Base-by-base conservation (phyloP, 2,329 filamentous ascomycete genomes). In the Epichloe aotearoae region DNA sequence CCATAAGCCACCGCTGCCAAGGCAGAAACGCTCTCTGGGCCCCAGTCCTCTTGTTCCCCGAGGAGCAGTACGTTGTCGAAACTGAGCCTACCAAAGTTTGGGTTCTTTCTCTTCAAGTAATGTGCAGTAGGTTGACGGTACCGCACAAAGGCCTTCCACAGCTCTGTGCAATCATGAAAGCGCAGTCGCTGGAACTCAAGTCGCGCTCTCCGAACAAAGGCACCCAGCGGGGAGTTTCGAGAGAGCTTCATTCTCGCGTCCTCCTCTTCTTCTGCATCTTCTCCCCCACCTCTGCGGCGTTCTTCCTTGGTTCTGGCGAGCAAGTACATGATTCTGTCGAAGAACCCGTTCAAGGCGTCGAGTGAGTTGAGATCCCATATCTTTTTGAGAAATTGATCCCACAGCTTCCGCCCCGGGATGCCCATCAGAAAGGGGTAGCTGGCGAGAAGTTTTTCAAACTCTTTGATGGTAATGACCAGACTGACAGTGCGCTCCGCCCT, bases 311-410 rank as follows among this genome's bases (percentile, higher is more conserved):
- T 75, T 61, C 79, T 83, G 50, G 73, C 73, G 46, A 93, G 66
- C 34, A 87, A 67, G 23, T 67, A 65, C 4, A 71, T 67, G 15
- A 85, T 73, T 20, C 70, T 70, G 33, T 77, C 75, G 61, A 95
- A 87, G 64, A 95, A 91, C 2, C 73, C 72, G 60, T 90, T 81
- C n/a, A 97, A 69, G 0, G 82, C 79, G 67, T 97, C 80, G 11
- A 94, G 76, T 19, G 85, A 91, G 61, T 90, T 82, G 56, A 97
- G 80, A 15, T 76, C 75, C 91, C 93, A 97, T 23, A 97, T 71
- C 55, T 82, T 84, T 84, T 80, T 78, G 12, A 97, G 75, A 51
- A 96, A 87, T 2, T 85, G 71, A 62, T 97, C 89, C 81, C 90
- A 93, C n/a, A 96, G 69, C n/a, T 79, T 84, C 46, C 86, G 77